Evolutionary conservation across 2,329 filamentous ascomycete genomes (phyloP).

Genomic region (Monilinia vaccinii-corymbosi): DNA sequence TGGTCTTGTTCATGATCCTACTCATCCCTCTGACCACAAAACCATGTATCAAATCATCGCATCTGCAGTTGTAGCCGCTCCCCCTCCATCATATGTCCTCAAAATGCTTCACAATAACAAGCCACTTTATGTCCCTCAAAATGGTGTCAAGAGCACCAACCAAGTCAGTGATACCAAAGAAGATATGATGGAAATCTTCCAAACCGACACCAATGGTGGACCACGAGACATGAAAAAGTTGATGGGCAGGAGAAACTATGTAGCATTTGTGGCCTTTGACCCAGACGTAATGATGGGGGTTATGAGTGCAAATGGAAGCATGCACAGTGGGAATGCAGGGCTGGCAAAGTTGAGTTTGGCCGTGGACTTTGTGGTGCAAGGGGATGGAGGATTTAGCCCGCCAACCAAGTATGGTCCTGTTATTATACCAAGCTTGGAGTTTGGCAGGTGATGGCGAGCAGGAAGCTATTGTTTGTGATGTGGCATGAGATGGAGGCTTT

Average conservation of each 20-base stretch:
- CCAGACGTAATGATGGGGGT: conserved; percentile 50
- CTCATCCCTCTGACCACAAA: conserved; percentile 87
- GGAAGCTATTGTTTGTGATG: neutral
- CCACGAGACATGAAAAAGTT: conserved; percentile 78
- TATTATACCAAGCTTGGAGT: conserved; percentile 79
- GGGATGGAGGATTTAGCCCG: conserved; percentile 68
- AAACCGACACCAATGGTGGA: conserved; percentile 79
- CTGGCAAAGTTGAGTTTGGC: conserved; percentile 71
- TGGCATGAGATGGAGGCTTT: neutral
- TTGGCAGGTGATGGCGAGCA: conserved; percentile 43
- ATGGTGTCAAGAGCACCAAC: conserved; percentile 71
- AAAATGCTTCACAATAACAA: conserved; percentile 96
- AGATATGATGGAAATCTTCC: conserved; percentile 99
- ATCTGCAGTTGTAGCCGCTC: conserved; percentile 83
- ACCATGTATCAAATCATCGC: conserved; percentile 99
- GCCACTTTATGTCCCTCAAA: conserved; percentile 79
- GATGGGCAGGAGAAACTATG: conserved; percentile 89
- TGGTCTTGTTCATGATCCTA: conserved; percentile 87
- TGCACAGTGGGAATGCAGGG: conserved; percentile 33
- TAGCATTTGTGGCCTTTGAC: conserved; percentile 89
- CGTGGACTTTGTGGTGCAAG: conserved; percentile 95
- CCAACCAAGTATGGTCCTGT: conserved; percentile 97
- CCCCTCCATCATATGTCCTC: conserved; percentile 75
- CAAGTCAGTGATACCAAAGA: conserved; percentile 88
- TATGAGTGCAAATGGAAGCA: conserved; percentile 24